A percentile compares a stretch with the other conserved stretches of the same genome.
Evolutionary conservation across 2,329 filamentous ascomycete species (phyloP).

Genomic region (Ophiostoma sp.): DNA sequence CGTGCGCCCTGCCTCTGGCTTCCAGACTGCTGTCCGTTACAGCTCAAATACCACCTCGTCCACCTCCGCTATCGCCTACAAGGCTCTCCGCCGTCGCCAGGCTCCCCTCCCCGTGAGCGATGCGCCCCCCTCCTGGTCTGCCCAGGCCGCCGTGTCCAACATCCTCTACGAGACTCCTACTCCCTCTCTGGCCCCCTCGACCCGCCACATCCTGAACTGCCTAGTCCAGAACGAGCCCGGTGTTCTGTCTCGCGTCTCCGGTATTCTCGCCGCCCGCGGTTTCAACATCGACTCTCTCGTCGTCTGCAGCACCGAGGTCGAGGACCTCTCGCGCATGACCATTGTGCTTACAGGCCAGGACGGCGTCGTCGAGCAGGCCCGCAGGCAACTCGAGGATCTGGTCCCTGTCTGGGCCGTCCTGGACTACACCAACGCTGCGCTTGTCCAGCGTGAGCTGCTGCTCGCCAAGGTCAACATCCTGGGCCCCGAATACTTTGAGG

Average conservation of each 20-base stretch:
- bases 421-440: constrained; percentile 86
- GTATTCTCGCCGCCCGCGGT: constrained; percentile 88
- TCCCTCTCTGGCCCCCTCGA: constrained; percentile 74
- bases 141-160: constrained; percentile 90
- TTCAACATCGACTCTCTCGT: constrained; percentile 99
- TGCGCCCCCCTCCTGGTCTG: constrained; percentile 73
- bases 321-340: constrained; percentile 96
- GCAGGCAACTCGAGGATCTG: constrained; percentile 89
- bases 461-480: constrained; percentile 96
- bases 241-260: constrained; percentile 91
- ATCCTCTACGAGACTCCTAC: constrained; percentile 98
- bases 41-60: constrained; percentile 56
- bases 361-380: constrained; percentile 93
- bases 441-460: constrained; percentile 92
- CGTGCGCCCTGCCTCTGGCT: constrained; percentile 16
- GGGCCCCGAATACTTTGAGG: constrained; percentile 96
- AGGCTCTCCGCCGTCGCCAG: constrained; percentile 86
- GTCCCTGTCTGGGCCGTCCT: constrained; percentile 98
- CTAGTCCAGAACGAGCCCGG: constrained; percentile 98
- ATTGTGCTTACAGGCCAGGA: constrained; percentile 96
- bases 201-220: constrained; percentile 95
- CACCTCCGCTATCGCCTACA: constrained; percentile 93
- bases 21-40: constrained; percentile 32
- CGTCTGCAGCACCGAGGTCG: constrained; percentile 95
- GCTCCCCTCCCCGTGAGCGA: constrained; percentile 76